phyloP scores from a whole-genome alignment of 139 green algal species.

The Closterium sp. region DNA sequence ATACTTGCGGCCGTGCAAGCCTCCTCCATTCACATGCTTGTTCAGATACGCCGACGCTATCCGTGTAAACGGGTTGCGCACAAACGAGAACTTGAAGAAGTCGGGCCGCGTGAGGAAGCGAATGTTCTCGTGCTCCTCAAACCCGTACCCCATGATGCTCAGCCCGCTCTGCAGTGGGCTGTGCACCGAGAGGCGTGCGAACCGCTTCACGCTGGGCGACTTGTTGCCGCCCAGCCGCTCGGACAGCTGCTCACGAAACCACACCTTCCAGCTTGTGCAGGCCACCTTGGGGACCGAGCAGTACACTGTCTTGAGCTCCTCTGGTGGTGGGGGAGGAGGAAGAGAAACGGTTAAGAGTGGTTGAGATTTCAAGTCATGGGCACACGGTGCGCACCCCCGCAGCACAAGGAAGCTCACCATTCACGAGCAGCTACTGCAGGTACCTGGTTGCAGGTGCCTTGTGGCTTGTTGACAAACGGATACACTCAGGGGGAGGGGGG shows the following conservation, averaged over 20 bases:
- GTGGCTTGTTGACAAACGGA: too few relatives aligned
- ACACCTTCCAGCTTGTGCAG: slow-evolving; percentile 24
- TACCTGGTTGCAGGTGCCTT: too few relatives aligned
- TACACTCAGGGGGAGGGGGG: too few relatives aligned
- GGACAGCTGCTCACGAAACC: not conserved
- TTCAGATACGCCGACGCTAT: slow-evolving; percentile 10
- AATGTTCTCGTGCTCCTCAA: slow-evolving; percentile 16
- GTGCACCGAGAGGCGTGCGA: not conserved
- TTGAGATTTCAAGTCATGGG: too few relatives aligned
- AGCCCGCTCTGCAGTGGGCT: not conserved
- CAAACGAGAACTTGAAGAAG: slow-evolving; percentile 29
- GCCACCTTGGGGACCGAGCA: slow-evolving; percentile 19
- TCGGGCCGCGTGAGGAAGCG: slow-evolving; percentile 5
- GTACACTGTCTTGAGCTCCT: slow-evolving; percentile 10
- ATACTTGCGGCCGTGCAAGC: not conserved
- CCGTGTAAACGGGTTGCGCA: slow-evolving; percentile 11
- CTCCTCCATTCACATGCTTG: slow-evolving; percentile 21
- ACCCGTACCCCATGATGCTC: not conserved
- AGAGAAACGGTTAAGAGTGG: too few relatives aligned
- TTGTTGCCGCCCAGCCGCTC: not conserved
- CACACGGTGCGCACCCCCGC: too few relatives aligned
- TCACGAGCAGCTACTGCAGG: too few relatives aligned
- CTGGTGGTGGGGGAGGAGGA: not conserved
- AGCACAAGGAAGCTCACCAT: too few relatives aligned
- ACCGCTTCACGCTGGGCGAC: not conserved